These are phyloP conservation scores for Fusarium compactum DNA, from an alignment of 2,329 filamentous ascomycete species.

Conservation along the genomic window DNA sequence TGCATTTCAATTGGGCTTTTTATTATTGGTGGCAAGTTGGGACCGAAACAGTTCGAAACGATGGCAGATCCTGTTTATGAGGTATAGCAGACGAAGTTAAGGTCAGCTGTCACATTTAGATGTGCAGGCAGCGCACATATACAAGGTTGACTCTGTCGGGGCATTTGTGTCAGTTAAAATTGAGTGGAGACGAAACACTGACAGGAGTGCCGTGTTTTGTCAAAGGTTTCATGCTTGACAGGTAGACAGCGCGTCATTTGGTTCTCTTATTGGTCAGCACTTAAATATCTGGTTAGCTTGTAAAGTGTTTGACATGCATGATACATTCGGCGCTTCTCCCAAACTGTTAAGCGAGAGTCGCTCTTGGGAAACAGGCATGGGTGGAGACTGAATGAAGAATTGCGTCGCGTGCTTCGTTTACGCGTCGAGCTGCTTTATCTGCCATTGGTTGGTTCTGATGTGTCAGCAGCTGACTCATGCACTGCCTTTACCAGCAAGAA, in stretches of 20 bases:
- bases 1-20: background rate
- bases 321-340: background rate
- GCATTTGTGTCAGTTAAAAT: background rate
- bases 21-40: background rate
- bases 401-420: background rate
- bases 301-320: background rate
- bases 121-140: accelerated
- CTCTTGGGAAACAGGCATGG: background rate
- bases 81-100: background rate
- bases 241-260: background rate
- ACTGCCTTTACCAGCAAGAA: accelerated
- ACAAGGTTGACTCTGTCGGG: accelerated
- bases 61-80: background rate
- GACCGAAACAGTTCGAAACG: background rate
- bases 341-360: background rate
- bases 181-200: background rate
- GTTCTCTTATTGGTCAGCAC: background rate
- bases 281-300: background rate
- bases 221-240: background rate
- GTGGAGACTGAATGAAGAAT: background rate
- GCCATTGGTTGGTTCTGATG: accelerated
- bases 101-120: background rate
- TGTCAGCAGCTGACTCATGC: accelerated
- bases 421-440: background rate
- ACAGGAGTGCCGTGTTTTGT: background rate